Evolutionary conservation across 2,329 filamentous ascomycete species (phyloP), one percentile per base, ranked within the genome.

Genomic region (Monilinia aucupariae): DNA sequence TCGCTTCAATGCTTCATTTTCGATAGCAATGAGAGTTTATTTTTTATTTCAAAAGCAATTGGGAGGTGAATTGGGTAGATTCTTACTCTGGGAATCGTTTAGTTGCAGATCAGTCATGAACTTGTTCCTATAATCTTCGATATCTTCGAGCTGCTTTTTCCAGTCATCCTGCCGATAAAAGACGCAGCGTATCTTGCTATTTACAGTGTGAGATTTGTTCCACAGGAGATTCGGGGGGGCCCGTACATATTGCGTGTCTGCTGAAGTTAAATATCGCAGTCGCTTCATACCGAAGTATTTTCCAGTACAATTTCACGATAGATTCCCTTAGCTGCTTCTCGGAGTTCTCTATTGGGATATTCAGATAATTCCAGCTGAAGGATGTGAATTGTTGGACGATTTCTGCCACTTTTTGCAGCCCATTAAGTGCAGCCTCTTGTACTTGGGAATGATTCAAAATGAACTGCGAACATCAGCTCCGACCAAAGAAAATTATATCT

Each of bases 371-470:
- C 27, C 53, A 55, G 20, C 4, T 43, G 20, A 55, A 17, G 0
- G 39, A 45, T 1, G 53, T 45, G 12, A 55, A 45, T 55, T 32
- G 17, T 22, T 55, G 53, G 10, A 45, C 39, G 27, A 45, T 45
- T 20, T 55, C 53, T 45, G 7, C 20, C 3, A 55, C 37, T 22
- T 55, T 30, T 45, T 45, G 25, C 9, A 55, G 12, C 53, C 53
- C 25, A 32, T 45, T 55, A 7, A 55, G 12, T 55, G 53, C 39
- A 17, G 39, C 17, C 17, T 55, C 53, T n/a, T 55, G 53, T 55
- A 45, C 53, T 10, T 55, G 39, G 6, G 39, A 45, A 32, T 55
- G 39, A 7, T 45, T 55, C 15, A 55, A 45, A 4, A 55, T 55
- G 39, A 55, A 39, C 39, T 45, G 45, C 6, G 25, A 22, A 43